Base-by-base conservation (phyloP, 2,329 filamentous ascomycete genomes). In the Fusarium sp. region DNA sequence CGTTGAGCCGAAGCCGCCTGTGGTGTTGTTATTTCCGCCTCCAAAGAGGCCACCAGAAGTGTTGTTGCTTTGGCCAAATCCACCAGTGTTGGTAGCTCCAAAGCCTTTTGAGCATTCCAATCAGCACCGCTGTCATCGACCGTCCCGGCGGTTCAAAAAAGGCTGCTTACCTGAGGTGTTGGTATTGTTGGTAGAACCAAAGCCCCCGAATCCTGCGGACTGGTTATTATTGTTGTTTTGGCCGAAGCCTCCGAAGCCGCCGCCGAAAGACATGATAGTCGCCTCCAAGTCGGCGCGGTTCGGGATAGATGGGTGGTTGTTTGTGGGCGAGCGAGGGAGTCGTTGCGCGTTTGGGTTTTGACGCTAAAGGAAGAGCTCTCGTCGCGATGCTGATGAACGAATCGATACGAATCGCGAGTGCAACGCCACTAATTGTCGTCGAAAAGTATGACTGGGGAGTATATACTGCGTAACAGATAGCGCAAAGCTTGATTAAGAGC, bases 191-290 rank as follows among this genome's bases (percentile, higher is more conserved):
- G 75, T 80, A 55, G 79, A 51, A 37, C 85, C 85, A 61, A 87
- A 90, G 42, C 87, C 87, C 70, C 86, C 86, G 77, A 91, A 91
- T 21, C 80, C 72, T 21, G 77, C 71, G 73, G 78, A 69, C 75
- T 82, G 78, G 48, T 75, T 79, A 70, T 72, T 80, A 66, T 74
- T 82, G 64, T 68, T 88, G 66, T 83, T 84, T 74, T 84, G 83
- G 79, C 87, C 87, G 79, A 90, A 90, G 81, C 87, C 69, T 25
- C 71, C 67, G 60, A 76, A 71, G 50, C 83, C 82, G 67, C 82
- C 80, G 72, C 83, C 82, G 72, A 87, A 86, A 74, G 86, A 86
- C 86, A 88, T 88, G 74, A 67, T 81, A 75, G 54, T 63, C 43
- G 53, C 69, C 51, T 60, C 42, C 48, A 61, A 49, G 48, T 68